phyloP scores from a whole-genome alignment of 352 stramenopile species.

The Phytopythium montanum region DNA sequence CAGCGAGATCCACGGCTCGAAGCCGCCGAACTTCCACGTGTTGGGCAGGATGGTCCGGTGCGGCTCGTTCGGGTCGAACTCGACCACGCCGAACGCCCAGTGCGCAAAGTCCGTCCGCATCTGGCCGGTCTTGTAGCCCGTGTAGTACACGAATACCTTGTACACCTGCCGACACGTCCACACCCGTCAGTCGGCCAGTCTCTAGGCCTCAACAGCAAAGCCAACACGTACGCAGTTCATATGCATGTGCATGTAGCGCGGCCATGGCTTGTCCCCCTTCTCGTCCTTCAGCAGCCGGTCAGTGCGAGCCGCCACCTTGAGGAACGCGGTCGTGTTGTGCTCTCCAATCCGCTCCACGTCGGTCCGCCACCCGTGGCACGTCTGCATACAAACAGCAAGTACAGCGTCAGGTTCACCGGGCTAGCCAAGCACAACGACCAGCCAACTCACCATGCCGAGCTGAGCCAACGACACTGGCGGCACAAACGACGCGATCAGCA shows the following conservation, averaged over 20 bases:
- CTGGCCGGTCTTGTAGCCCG: slow-evolving; percentile 68
- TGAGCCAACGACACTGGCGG: slow-evolving; percentile 28
- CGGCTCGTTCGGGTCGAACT: slow-evolving; percentile 76
- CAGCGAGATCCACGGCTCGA: slow-evolving; percentile 53
- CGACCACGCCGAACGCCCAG: slow-evolving; percentile 70
- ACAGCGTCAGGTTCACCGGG: slow-evolving; percentile 6
- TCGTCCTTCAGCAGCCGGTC: slow-evolving; percentile 41
- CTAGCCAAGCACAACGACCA: background rate
- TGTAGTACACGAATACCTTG: slow-evolving; percentile 83
- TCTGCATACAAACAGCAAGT: slow-evolving; percentile 24
- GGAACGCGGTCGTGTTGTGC: slow-evolving; percentile 31
- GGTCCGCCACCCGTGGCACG: slow-evolving; percentile 29
- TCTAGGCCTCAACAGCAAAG: background rate
- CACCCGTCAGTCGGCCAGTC: no score
- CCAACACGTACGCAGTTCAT: slow-evolving; percentile 53
- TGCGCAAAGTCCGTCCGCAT: slow-evolving; percentile 60
- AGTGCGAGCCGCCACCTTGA: slow-evolving; percentile 23
- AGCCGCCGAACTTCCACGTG: slow-evolving; percentile 66
- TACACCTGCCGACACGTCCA: slow-evolving; percentile 27
- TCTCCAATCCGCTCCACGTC: slow-evolving; percentile 59
- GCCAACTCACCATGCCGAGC: slow-evolving; percentile 55
- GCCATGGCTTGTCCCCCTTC: slow-evolving; percentile 47
- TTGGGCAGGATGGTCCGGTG: slow-evolving; percentile 60
- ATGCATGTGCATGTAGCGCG: slow-evolving; percentile 64
- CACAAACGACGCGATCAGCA: slow-evolving; percentile 43